phyloP scores from a whole-genome alignment of 2,329 filamentous ascomycete species.

The Stemphylium beticola region DNA sequence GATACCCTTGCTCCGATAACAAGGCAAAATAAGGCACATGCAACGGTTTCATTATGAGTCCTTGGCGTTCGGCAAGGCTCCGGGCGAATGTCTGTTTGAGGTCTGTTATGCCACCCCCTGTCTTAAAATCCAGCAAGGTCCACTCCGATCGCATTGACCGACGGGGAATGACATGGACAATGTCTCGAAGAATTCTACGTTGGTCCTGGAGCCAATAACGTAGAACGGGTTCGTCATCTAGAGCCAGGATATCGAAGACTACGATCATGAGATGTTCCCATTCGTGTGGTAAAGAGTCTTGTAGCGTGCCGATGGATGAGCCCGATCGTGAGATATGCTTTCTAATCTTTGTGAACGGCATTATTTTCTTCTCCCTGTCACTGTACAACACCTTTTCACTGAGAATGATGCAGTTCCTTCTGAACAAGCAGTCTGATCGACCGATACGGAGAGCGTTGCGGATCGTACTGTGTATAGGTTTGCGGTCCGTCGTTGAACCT shows the following conservation, averaged over 20 bases:
- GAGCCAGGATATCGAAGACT: conserved; percentile 65
- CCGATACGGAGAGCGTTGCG: conserved; percentile 69
- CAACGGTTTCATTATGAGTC: conserved; percentile 77
- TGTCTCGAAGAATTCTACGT: conserved; percentile 63
- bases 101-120: conserved; percentile 38
- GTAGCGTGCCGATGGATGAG: conserved; percentile 67
- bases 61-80: conserved; percentile 69
- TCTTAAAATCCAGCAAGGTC: conserved; percentile 69
- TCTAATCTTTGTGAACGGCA: conserved; percentile 81
- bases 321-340: conserved; percentile 80
- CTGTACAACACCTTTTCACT: conserved; percentile 83
- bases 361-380: conserved; percentile 67
- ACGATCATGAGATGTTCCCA: conserved; percentile 66
- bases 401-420: conserved; percentile 75
- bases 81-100: conserved; percentile 63
- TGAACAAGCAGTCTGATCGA: conserved; percentile 63
- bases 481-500: conserved; percentile 78
- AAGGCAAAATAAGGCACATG: conserved; percentile 75
- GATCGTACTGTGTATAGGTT: conserved; percentile 67
- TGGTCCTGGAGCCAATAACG: conserved; percentile 64
- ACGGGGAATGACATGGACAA: conserved; percentile 64
- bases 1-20: conserved; percentile 29
- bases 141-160: conserved; percentile 71
- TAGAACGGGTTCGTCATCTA: conserved; percentile 62
- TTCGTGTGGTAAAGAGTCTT: conserved; percentile 67